phyloP scores from a whole-genome alignment of 2,329 filamentous ascomycete species.

The Aspergillus caelatus region DNA sequence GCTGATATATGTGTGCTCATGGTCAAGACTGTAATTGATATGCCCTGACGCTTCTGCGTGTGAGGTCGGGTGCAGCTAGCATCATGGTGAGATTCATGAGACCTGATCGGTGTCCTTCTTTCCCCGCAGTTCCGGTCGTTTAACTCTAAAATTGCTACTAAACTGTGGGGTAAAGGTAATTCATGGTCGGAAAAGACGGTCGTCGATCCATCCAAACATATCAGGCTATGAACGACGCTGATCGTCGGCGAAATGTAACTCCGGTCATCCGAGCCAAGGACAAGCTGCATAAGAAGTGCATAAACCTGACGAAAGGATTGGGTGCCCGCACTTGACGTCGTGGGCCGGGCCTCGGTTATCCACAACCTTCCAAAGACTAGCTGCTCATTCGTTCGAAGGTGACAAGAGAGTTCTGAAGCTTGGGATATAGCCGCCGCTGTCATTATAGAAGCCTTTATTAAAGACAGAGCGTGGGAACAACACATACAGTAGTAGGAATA shows the following conservation, averaged over 20 bases:
- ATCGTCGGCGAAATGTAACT: neutral
- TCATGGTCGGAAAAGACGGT: neutral
- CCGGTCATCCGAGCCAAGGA: neutral
- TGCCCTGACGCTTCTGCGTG: neutral
- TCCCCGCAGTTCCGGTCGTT: neutral
- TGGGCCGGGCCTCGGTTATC: neutral
- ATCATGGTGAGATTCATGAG: neutral
- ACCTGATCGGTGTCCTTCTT: neutral
- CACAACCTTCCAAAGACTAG: neutral
- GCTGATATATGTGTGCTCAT: neutral
- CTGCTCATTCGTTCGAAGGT: neutral
- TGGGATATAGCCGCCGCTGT: neutral
- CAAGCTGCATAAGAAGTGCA: neutral
- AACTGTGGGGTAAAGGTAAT: neutral
- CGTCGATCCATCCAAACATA: neutral
- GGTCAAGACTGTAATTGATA: neutral
- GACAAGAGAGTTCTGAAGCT: too few species aligned
- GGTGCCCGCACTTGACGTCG: neutral
- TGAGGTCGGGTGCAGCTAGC: too few species aligned
- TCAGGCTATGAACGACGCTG: neutral
- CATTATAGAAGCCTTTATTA: neutral
- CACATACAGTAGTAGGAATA: neutral
- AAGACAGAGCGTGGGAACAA: neutral
- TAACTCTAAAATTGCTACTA: neutral
- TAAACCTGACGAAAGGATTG: neutral